These are phyloP conservation scores for Trematosphaeria pertusa DNA, from an alignment of 2,329 filamentous ascomycete genomes.

Conservation along the genomic window DNA sequence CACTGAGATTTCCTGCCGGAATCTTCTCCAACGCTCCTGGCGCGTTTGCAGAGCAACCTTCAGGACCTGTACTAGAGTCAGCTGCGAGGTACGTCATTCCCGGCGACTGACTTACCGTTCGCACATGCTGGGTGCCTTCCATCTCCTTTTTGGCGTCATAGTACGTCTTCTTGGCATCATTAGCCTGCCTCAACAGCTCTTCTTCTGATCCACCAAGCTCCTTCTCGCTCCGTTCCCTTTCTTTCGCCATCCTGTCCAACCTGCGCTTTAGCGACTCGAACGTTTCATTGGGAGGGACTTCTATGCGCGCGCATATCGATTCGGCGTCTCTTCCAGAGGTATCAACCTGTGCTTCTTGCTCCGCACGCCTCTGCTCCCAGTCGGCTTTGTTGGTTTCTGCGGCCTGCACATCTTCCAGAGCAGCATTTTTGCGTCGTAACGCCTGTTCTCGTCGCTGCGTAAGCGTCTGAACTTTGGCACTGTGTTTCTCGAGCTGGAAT, in stretches of 20 bases:
- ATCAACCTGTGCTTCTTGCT: conserved; percentile 36
- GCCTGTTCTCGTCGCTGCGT: conserved; percentile 41
- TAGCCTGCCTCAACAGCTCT: conserved; percentile 32
- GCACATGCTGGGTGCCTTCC: conserved; percentile 20
- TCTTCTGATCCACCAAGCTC: conserved; percentile 44
- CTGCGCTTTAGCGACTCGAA: conserved; percentile 38
- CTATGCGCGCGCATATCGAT: conserved; percentile 34
- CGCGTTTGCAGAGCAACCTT: conserved; percentile 71
- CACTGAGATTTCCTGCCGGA: conserved; percentile 85
- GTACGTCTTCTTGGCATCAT: conserved; percentile 37
- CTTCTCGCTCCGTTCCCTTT: conserved; percentile 36
- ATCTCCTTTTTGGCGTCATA: conserved; percentile 29
- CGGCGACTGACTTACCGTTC: conserved; percentile 19
- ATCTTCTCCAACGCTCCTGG: conserved; percentile 77
- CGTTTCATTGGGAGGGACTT: conserved; percentile 40
- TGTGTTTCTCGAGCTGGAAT: conserved; percentile 35
- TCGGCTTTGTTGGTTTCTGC: conserved; percentile 38
- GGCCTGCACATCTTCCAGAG: conserved; percentile 42
- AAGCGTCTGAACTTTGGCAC: conserved; percentile 35
- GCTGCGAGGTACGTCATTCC: neutral
- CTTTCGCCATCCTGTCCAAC: conserved; percentile 34
- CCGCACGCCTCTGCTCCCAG: conserved; percentile 34
- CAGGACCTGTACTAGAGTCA: conserved; percentile 51
- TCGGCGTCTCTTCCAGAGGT: conserved; percentile 25
- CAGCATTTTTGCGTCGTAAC: conserved; percentile 52